Conservation (phyloP, 2,329 filamentous ascomycete species). For the Colletotrichum neosansevieriae region DNA sequence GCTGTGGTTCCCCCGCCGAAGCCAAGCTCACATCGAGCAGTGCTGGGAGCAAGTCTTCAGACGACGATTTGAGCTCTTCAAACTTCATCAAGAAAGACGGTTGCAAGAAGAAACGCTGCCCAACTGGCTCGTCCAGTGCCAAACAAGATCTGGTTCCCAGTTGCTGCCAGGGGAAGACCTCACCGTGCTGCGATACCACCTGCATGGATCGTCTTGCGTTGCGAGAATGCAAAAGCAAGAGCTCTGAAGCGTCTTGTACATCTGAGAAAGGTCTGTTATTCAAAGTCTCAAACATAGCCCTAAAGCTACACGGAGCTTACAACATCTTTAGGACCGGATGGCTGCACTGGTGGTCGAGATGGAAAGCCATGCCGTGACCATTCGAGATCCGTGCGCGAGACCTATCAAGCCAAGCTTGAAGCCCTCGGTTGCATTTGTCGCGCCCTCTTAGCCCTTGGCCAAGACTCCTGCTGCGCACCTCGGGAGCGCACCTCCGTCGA, state of each 20-base stretch:
- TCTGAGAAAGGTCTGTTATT: slow-evolving; percentile 2
- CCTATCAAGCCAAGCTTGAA: slow-evolving; percentile 57
- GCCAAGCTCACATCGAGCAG: neutral
- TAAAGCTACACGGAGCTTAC: neutral
- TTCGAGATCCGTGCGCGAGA: slow-evolving; percentile 48
- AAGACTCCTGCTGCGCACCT: slow-evolving; percentile 62
- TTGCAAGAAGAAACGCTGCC: slow-evolving; percentile 27
- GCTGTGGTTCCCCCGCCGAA: neutral
- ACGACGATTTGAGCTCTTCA: neutral
- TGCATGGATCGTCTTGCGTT: slow-evolving; percentile 59
- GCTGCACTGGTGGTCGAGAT: slow-evolving; percentile 33
- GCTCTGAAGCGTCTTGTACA: slow-evolving; percentile 20
- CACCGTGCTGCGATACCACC: slow-evolving; percentile 56
- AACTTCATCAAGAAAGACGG: neutral
- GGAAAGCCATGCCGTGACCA: slow-evolving; percentile 55
- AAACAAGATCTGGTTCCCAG: slow-evolving; percentile 36
- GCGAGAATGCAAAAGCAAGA: slow-evolving; percentile 51
- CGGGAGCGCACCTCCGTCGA: slow-evolving; percentile 44
- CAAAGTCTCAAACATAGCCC: no score
- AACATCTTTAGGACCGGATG: slow-evolving; percentile 5
- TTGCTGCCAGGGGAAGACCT: slow-evolving; percentile 57
- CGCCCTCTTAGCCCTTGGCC: slow-evolving; percentile 62
- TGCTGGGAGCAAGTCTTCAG: neutral
- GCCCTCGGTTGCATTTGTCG: slow-evolving; percentile 67
- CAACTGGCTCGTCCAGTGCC: neutral